These are phyloP conservation scores for Rhododendron mucronatum DNA, from an alignment of 148 eudicot species.

Conservation along the genomic window DNA sequence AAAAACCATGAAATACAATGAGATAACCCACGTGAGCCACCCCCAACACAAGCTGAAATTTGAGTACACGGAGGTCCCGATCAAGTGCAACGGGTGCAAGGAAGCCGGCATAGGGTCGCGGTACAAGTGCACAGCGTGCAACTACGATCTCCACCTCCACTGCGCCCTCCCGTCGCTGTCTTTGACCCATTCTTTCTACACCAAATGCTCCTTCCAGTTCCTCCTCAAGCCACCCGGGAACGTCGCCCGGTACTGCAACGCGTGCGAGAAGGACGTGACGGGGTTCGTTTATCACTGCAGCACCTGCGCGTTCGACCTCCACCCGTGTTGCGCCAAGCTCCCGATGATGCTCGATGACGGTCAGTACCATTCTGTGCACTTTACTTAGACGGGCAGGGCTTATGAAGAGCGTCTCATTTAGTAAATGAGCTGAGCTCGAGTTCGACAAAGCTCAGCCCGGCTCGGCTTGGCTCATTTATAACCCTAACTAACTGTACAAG, in stretches of 20 bases:
- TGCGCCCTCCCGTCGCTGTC: slow-evolving; percentile 66
- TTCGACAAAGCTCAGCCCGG: too few relatives aligned
- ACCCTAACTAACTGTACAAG: too few relatives aligned
- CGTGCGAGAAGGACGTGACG: slow-evolving; percentile 61
- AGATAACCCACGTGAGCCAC: slow-evolving; percentile 74
- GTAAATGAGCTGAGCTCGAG: too few relatives aligned
- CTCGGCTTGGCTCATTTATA: too few relatives aligned
- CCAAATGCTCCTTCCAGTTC: slow-evolving; percentile 75
- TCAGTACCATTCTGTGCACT: not conserved
- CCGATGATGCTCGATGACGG: slow-evolving; percentile 75
- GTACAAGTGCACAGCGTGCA: slow-evolving; percentile 59
- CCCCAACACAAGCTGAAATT: slow-evolving; percentile 75
- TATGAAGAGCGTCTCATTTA: too few relatives aligned
- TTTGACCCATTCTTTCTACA: slow-evolving; percentile 71
- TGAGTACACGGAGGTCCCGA: slow-evolving; percentile 59
- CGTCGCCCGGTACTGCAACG: slow-evolving; percentile 72
- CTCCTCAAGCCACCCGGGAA: slow-evolving; percentile 59
- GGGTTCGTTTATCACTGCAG: slow-evolving; percentile 88
- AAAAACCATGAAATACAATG: slow-evolving; percentile 56
- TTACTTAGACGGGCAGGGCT: not conserved
- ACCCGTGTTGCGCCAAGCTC: slow-evolving; percentile 90
- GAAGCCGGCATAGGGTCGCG: slow-evolving; percentile 77
- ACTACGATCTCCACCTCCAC: slow-evolving; percentile 78
- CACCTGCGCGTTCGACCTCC: slow-evolving; percentile 78
- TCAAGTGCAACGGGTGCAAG: slow-evolving; percentile 91